These are phyloP conservation scores for Rhazya stricta DNA, from an alignment of 257 asterid genomes.

Conservation along the genomic window DNA sequence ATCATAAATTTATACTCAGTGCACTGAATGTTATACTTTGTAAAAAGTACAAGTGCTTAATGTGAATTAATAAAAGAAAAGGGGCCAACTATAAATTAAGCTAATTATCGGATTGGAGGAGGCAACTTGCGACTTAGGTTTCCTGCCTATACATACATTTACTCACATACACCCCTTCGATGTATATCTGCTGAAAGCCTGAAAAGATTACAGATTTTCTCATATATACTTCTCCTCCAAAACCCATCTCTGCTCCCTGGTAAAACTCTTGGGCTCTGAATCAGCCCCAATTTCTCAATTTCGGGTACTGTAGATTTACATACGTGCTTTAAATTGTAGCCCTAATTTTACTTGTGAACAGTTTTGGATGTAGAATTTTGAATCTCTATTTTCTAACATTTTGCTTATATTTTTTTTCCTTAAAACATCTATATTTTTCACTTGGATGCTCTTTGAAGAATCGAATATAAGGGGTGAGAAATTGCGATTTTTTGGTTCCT, in stretches of 20 bases:
- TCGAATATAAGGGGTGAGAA: neutral
- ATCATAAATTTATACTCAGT: no score
- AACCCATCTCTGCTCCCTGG: neutral
- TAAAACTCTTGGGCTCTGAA: neutral
- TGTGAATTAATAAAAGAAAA: neutral
- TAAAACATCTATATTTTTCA: no score
- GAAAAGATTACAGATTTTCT: neutral
- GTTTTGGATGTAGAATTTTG: neutral
- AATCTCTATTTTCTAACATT: neutral
- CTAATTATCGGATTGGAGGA: neutral
- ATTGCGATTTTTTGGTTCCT: neutral
- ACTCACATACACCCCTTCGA: neutral
- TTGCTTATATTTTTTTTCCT: neutral
- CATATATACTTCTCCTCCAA: neutral
- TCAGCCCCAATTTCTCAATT: neutral
- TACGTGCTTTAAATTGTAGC: neutral
- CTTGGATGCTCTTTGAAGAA: neutral
- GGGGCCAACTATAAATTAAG: neutral
- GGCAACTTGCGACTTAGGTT: conserved; percentile 9
- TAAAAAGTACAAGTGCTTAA: neutral
- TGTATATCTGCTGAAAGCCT: no score
- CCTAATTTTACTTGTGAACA: neutral
- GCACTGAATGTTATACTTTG: no score
- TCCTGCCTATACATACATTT: neutral
- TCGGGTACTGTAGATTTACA: neutral